Base-by-base conservation (phyloP, 345 rosid species). In the Excoecaria agallocha region DNA sequence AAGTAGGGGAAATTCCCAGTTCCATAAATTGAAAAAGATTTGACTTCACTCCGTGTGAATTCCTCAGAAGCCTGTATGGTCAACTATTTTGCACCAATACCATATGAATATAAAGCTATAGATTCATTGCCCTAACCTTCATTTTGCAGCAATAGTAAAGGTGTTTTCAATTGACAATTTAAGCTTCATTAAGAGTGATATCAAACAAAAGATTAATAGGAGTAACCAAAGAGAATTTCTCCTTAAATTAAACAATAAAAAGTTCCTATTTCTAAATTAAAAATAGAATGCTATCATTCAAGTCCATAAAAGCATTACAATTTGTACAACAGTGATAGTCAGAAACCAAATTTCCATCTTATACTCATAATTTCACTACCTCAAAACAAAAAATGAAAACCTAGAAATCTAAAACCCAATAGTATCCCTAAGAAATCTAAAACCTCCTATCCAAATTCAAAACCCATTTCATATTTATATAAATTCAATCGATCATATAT, bases 371-470 rank as follows among this genome's bases (percentile, higher is more conserved):
- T 30, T 30, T 30, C 30, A 30, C 30, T 2, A 30, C 30, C 30
- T 30, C 30, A 30, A 30, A 30, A n/a, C n/a, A 30, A 30, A 30
- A 30, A 30, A 30, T 30, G 30, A 30, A 30, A 30, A 30, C 30
- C 2, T 30, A 30, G 30, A 30, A 30, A 30, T 30, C 30, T 30
- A 30, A 30, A 30, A 30, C 30, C 30, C 2, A 30, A 30, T 30
- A 30, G 30, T 30, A 2, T 1, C 30, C 30, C 30, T 2, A 30
- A 30, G n/a, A n/a, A n/a, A n/a, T n/a, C n/a, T n/a, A 30, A 2
- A 51, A 51, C 83, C 83, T 39, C 80, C 83, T 80, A 10, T 37
- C 37, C 39, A 59, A 37, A 59, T 25, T 0, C 19, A 30, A 59
- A 11, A 5, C 46, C 41, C 46, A 62, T 17, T 41, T 64, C 24